phyloP scores from a whole-genome alignment of 768 basidiomycete species.

The Collybiopsis confluens region DNA sequence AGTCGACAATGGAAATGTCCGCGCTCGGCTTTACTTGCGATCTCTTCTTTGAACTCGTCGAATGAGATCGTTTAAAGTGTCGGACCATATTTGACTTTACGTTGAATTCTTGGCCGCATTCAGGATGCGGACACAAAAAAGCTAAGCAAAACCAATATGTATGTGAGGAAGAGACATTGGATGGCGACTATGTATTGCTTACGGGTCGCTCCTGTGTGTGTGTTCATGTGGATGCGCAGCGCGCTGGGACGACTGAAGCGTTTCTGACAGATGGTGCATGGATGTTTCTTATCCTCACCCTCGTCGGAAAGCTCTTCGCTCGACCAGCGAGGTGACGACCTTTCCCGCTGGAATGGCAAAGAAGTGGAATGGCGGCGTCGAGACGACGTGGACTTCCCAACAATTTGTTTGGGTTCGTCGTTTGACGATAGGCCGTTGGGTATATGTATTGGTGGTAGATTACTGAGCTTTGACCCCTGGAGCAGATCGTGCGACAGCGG shows the following conservation, averaged over 20 bases:
- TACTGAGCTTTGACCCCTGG: background rate
- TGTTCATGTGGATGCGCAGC: conserved; percentile 61
- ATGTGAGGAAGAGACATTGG: background rate
- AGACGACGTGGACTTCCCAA: background rate
- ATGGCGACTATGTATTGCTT: conserved; percentile 18
- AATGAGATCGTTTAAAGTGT: conserved; percentile 63
- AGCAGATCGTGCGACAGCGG: no score
- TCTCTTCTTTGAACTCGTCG: background rate
- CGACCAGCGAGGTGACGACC: conserved; percentile 15
- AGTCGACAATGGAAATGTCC: background rate
- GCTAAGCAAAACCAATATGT: conserved; percentile 32
- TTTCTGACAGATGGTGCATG: conserved; percentile 55
- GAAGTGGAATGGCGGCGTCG: background rate
- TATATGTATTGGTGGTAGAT: background rate
- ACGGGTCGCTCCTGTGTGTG: conserved; percentile 72
- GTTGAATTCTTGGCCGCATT: conserved; percentile 74
- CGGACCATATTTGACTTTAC: conserved; percentile 84
- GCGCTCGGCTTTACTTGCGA: background rate
- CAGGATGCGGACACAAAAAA: conserved; percentile 68
- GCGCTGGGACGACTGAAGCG: conserved; percentile 68
- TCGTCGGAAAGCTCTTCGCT: conserved; percentile 18
- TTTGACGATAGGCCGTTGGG: background rate
- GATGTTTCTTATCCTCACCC: conserved; percentile 37
- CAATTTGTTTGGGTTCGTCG: no score
- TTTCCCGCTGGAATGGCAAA: background rate